A percentile compares a stretch with the other conserved stretches of the same genome.
Conservation (phyloP, 805 yeast species). For the Barnettozyma sp. region DNA sequence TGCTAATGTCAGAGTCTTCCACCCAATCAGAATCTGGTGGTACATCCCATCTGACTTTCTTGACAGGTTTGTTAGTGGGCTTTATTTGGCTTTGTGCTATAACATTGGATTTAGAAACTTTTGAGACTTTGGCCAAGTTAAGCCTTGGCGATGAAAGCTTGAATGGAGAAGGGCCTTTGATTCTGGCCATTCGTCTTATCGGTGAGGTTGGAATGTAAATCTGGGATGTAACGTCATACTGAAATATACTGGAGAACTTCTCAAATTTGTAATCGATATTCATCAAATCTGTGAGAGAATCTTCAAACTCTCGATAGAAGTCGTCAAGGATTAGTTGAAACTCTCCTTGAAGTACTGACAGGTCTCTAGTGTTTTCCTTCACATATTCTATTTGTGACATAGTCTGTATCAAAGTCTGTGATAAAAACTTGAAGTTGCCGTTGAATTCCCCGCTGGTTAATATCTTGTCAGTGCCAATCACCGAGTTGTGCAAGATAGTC, state of each 20-base stretch:
- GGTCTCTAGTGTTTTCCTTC: slow-evolving; percentile 12
- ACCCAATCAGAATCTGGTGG: slow-evolving; percentile 20
- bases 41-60: slow-evolving; percentile 43
- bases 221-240: slow-evolving; percentile 18
- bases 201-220: slow-evolving; percentile 23
- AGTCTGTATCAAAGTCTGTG: slow-evolving; percentile 12
- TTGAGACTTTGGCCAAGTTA: slow-evolving; percentile 17
- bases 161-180: slow-evolving; percentile 21
- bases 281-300: slow-evolving; percentile 26
- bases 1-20: slow-evolving; percentile 21
- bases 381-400: slow-evolving; percentile 13
- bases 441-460: slow-evolving; percentile 25
- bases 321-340: slow-evolving; percentile 14
- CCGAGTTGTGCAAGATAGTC: slow-evolving; percentile 49
- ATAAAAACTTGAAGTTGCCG: slow-evolving; percentile 17
- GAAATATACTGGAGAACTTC: slow-evolving; percentile 25
- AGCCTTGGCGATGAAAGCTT: slow-evolving; percentile 20
- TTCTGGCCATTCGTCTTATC: slow-evolving; percentile 18
- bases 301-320: slow-evolving; percentile 20
- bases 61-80: slow-evolving; percentile 23
- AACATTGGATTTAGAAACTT: slow-evolving; percentile 11
- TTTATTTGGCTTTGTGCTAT: slow-evolving; percentile 16
- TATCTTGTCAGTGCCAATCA: slow-evolving; percentile 47
- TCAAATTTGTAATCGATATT: slow-evolving; percentile 32
- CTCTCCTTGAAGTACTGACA: slow-evolving; percentile 15